Conservation (phyloP, 2,329 filamentous ascomycete genomes). For the Colletotrichum australisinense region DNA sequence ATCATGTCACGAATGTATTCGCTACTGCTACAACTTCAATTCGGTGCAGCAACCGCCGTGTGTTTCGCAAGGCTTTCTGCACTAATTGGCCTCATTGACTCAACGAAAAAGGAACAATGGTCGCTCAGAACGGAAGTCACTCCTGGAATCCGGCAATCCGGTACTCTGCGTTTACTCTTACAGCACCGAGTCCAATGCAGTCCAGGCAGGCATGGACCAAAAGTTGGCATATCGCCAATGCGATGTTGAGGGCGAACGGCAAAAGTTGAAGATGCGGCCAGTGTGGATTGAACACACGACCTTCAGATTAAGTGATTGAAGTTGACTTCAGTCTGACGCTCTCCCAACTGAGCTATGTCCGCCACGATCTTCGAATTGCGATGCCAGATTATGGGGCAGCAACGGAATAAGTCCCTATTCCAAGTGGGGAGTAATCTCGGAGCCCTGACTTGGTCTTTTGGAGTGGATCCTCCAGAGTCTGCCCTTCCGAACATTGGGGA, state of each 20-base stretch:
- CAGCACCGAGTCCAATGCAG: not conserved
- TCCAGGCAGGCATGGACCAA: not conserved
- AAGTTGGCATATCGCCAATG: not conserved
- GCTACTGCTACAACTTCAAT: not conserved
- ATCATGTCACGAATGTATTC: not conserved
- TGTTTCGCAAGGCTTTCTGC: not conserved
- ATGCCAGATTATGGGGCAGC: accelerated
- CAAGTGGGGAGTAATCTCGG: not conserved
- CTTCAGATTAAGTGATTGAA: conserved; percentile 34
- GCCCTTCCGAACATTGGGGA: not conserved
- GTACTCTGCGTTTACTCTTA: not conserved
- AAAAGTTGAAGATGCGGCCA: conserved; percentile 33
- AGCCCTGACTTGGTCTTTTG: not conserved
- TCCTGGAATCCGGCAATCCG: no score
- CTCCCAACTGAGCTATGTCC: conserved; percentile 37
- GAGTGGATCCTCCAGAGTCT: not conserved
- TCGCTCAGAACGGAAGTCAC: not conserved
- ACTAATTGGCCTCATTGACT: not conserved
- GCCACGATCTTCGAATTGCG: conserved; percentile 20
- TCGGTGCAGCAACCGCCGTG: not conserved
- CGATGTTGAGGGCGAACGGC: not conserved
- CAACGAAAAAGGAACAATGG: not conserved
- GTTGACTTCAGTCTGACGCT: conserved; percentile 36
- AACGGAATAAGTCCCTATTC: not conserved
- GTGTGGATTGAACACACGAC: conserved; percentile 37